Evolutionary conservation across 192 early-diverging fungal genomes (phyloP).

Genomic region (Allomyces javanicus): DNA sequence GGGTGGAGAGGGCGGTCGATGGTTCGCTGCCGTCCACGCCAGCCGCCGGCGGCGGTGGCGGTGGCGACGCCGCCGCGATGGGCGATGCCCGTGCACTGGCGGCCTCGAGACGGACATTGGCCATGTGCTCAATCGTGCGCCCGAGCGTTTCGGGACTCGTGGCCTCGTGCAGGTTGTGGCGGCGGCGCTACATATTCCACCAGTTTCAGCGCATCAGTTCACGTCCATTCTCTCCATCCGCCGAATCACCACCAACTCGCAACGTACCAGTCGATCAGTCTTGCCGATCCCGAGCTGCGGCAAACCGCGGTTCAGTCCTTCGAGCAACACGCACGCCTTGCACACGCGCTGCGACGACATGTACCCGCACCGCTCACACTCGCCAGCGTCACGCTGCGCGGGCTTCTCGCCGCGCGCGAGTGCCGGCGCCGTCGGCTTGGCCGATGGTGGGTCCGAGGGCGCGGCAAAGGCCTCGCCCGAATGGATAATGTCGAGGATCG

Average conservation of each 20-base stretch:
- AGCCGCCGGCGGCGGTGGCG: no score
- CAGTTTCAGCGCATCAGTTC: neutral
- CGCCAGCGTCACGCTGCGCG: neutral
- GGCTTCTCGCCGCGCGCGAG: neutral
- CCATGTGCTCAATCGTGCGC: neutral
- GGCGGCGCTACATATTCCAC: neutral
- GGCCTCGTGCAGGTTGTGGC: neutral
- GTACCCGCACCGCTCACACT: slow-evolving; percentile 81
- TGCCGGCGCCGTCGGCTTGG: neutral
- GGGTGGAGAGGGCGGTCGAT: no score
- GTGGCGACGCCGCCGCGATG: no score
- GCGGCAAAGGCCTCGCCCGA: slow-evolving; percentile 66
- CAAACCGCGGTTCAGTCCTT: slow-evolving; percentile 75
- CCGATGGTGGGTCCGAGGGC: neutral
- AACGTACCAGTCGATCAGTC: neutral
- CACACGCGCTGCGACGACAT: slow-evolving; percentile 80
- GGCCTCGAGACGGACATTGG: neutral
- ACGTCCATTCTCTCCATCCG: no score
- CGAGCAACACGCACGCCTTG: slow-evolving; percentile 84
- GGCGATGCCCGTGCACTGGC: no score
- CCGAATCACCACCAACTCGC: neutral
- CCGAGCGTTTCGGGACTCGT: neutral
- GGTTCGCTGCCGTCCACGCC: no score
- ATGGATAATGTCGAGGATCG: slow-evolving; percentile 91
- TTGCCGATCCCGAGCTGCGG: slow-evolving; percentile 37